phyloP scores from a whole-genome alignment of 257 asterid species.

The Solanum medicagineum region DNA sequence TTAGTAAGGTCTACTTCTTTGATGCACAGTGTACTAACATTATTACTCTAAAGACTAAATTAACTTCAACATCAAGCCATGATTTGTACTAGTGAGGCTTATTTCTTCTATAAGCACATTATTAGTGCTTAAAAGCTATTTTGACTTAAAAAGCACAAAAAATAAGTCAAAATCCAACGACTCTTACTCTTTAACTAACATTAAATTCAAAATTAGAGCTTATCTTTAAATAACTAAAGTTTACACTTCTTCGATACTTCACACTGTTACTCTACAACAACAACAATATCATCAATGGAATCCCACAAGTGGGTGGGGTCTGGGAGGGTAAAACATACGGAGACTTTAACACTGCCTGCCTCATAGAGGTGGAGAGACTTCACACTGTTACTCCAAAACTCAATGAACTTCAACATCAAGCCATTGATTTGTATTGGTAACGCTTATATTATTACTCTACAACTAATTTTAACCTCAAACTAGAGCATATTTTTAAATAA shows the following conservation, averaged over 20 bases:
- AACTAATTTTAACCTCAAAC: neutral
- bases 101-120: neutral
- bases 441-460: neutral
- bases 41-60: neutral
- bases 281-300: too few species aligned
- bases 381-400: neutral
- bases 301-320: too few species aligned
- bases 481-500: neutral
- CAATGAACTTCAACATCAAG: neutral
- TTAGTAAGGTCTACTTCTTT: neutral
- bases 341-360: too few species aligned
- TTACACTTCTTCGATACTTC: neutral
- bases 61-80: neutral
- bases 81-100: neutral
- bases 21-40: neutral
- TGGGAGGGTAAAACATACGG: too few species aligned
- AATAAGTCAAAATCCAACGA: too few species aligned
- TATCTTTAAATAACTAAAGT: neutral
- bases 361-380: neutral
- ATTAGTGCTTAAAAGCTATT: neutral
- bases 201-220: neutral
- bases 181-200: neutral
- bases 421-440: neutral
- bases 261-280: neutral
- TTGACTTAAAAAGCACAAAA: too few species aligned